Conservation (phyloP, 2,329 filamentous ascomycete genomes). For the Ilyonectria destructans region DNA sequence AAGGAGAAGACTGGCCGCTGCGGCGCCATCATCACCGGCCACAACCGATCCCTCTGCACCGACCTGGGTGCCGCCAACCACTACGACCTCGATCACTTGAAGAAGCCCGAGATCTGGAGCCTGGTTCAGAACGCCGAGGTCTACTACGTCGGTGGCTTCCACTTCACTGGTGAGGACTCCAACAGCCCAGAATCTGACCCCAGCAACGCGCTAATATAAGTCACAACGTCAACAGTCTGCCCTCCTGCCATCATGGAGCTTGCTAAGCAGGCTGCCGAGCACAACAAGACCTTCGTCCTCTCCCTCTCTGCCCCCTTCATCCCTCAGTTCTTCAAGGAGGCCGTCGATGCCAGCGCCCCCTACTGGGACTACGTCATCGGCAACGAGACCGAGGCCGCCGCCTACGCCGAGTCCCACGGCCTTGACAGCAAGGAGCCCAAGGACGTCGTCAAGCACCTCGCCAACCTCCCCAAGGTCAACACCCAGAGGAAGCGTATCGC, state of each 20-base stretch:
- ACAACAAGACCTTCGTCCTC: conserved; percentile 94
- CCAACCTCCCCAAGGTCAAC: conserved; percentile 94
- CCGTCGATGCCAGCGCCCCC: conserved; percentile 85
- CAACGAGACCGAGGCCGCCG: conserved; percentile 94
- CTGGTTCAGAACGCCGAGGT: conserved; percentile 90
- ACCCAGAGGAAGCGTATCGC: conserved; percentile 85
- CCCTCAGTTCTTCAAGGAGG: conserved; percentile 97
- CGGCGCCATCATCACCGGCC: conserved; percentile 96
- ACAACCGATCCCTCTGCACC: conserved; percentile 95
- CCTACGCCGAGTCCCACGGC: conserved; percentile 88
- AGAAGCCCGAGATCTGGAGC: conserved; percentile 92
- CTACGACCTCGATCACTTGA: conserved; percentile 95
- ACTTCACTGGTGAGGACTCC: conserved; percentile 78
- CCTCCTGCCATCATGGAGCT: conserved; percentile 92
- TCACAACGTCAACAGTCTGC: conserved; percentile 76
- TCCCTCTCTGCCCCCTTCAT: conserved; percentile 98
- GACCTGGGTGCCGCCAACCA: conserved; percentile 97
- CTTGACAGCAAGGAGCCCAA: conserved; percentile 84
- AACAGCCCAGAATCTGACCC: neutral
- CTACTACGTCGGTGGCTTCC: conserved; percentile 96
- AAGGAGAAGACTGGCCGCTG: conserved; percentile 91
- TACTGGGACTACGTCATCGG: conserved; percentile 98
- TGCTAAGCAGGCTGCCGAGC: conserved; percentile 88
- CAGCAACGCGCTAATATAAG: conserved; percentile 26
- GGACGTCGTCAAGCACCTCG: conserved; percentile 88